These are phyloP conservation scores for Russula earlei DNA, from an alignment of 768 basidiomycete genomes.

Conservation along the genomic window DNA sequence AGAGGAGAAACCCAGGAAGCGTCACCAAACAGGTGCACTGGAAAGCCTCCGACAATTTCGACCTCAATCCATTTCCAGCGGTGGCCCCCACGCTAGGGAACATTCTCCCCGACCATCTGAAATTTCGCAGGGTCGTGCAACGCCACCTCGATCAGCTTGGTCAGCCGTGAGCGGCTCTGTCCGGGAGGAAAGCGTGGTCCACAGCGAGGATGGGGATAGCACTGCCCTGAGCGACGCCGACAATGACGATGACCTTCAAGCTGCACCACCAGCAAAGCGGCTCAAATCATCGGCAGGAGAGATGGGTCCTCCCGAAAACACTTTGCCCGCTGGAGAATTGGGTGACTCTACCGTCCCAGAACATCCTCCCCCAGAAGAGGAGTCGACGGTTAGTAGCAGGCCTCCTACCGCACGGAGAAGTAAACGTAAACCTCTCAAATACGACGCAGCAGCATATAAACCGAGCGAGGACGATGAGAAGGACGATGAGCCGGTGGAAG, in stretches of 20 bases:
- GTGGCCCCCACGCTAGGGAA: neutral
- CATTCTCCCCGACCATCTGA: slow-evolving; percentile 10
- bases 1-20: slow-evolving; percentile 29
- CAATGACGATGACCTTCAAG: neutral
- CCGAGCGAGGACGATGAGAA: slow-evolving; percentile 11
- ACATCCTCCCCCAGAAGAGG: neutral
- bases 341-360: neutral
- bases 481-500: slow-evolving; percentile 6
- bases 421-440: slow-evolving; percentile 15
- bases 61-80: slow-evolving; percentile 13
- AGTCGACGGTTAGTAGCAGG: neutral
- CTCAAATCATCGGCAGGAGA: neutral
- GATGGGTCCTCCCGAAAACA: neutral
- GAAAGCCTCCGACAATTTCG: slow-evolving; percentile 10
- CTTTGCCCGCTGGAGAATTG: neutral
- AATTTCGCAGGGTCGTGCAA: neutral
- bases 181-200: neutral
- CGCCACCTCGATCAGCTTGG: slow-evolving; percentile 1
- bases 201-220: neutral
- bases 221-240: slow-evolving; percentile 8
- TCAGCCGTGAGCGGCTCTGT: slow-evolving; percentile 1
- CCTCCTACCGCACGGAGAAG: slow-evolving; percentile 8
- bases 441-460: slow-evolving; percentile 19
- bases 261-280: slow-evolving; percentile 4
- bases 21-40: slow-evolving; percentile 1